Evolutionary conservation across 2,329 filamentous ascomycete species (phyloP), one percentile per base, ranked within the genome.

Genomic region (Aureobasidium sp.): DNA sequence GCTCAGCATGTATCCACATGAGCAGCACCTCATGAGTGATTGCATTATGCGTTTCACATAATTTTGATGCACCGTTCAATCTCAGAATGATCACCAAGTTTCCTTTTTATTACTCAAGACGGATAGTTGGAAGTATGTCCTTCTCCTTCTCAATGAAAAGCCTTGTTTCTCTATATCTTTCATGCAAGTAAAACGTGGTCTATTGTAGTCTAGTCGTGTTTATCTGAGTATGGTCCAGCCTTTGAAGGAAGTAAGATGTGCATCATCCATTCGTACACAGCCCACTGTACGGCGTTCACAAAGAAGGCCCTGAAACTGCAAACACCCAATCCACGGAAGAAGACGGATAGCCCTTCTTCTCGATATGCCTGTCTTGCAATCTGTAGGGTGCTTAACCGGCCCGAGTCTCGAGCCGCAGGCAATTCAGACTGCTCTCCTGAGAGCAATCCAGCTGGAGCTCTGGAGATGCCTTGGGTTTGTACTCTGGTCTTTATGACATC

Each of bases 211-310:
- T 53, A 39, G 33, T 45, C 29, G n/a, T 45, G 2, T 35, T n/a
- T 53, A 14, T 24, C 17, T 37, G 9, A 11, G 22, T 17, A 35
- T 19, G 5, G 15, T 8, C 35, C 35, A 11, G 42, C 40, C 12
- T 57, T 45, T 37, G 37, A 15, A 9, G 37, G 22, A 31, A 62
- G 44, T 19, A 63, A 54, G 7, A 64, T 44, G 50, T 60, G 62
- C 64, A 65, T 65, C 48, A 64, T 65, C 64, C 64, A 65, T 44
- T 65, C 64, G 33, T 65, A 65, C 15, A 90, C 84, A 27, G 88
- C 88, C 92, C 92, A 97, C 77, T 87, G 85, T n/a, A 90, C 88
- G 2, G 93, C 92, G 77, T 97, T 97, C 42, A 97, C 93, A 58
- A 96, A 78, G 72, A 97, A 97, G 0, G 93, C 93, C 67, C 93